These are phyloP conservation scores for Carallia pectinifolia DNA, from an alignment of 345 rosid species.

Conservation along the genomic window DNA sequence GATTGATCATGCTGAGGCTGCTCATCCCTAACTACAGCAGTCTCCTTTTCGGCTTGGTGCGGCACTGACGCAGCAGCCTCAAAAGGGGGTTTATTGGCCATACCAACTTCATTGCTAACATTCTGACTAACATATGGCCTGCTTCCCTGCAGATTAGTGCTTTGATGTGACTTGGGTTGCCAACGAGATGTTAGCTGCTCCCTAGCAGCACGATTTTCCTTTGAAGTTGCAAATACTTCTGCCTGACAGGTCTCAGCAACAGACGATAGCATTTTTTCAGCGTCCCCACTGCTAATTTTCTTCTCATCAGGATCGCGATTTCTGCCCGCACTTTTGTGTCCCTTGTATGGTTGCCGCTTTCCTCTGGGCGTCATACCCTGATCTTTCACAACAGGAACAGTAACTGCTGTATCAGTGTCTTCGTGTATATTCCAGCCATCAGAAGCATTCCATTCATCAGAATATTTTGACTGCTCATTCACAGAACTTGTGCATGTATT, in stretches of 20 bases:
- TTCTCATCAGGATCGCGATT: slow-evolving; percentile 49
- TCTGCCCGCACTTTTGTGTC: slow-evolving; percentile 45
- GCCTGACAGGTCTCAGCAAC: slow-evolving; percentile 23
- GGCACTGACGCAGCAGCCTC: slow-evolving; percentile 23
- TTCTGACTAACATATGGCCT: slow-evolving; percentile 41
- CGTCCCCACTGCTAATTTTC: slow-evolving; percentile 43
- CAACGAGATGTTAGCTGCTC: slow-evolving; percentile 59
- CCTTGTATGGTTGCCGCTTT: slow-evolving; percentile 52
- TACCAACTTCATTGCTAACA: slow-evolving; percentile 33
- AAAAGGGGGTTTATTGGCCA: slow-evolving; percentile 31
- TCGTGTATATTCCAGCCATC: slow-evolving; percentile 65
- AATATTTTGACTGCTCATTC: slow-evolving; percentile 45
- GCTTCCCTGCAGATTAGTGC: slow-evolving; percentile 38
- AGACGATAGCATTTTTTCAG: slow-evolving; percentile 42
- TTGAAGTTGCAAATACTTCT: slow-evolving; percentile 41
- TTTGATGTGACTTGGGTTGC: slow-evolving; percentile 65
- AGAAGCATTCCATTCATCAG: slow-evolving; percentile 44
- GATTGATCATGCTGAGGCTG: slow-evolving; percentile 23
- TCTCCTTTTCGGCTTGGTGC: slow-evolving; percentile 29
- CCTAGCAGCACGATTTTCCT: slow-evolving; percentile 55
- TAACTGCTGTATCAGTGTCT: slow-evolving; percentile 26
- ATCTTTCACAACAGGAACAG: slow-evolving; percentile 45
- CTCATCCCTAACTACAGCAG: slow-evolving; percentile 15
- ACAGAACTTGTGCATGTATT: slow-evolving; percentile 32
- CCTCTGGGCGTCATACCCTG: slow-evolving; percentile 49